Evolutionary conservation across 257 asterid species (phyloP), one percentile per base, ranked within the genome.

Genomic region (Voacanga thouarsii): DNA sequence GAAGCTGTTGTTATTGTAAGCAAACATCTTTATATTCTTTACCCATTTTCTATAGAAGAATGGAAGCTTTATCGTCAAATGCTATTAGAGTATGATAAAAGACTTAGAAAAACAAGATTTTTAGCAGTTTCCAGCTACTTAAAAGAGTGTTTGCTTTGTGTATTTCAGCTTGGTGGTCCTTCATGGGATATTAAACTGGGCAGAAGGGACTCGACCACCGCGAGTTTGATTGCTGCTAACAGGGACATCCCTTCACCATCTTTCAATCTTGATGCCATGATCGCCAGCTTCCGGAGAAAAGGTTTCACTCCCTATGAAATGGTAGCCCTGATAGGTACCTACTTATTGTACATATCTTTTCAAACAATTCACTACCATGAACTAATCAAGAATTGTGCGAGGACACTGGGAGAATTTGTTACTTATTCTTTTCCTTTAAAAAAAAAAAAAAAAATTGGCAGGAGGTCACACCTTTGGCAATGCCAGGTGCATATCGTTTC

Each of bases 321-420:
- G 89, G 94, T 90, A 28, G 94, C 96, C 44, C 94, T 92, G 51
- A 90, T 96, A 5, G 96, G 96, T 89, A 78, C 12, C 24, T 26
- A 55, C 63, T 49, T 33, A 2, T 33, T 33, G 37, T 72, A 43
- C 47, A 33, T 33, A 33, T 33, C 37, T 33, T 33, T 33, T 33
- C 37, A 33, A 33, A 33, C 2, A 33, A 43, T 43, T n/a, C n/a
- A n/a, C n/a, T n/a, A n/a, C n/a, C n/a, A n/a, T n/a, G n/a, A n/a
- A n/a, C n/a, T n/a, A n/a, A n/a, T n/a, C n/a, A n/a, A n/a, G n/a
- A n/a, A 33, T 33, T 33, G 37, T 33, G 2, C 2, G 37, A 33
- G 37, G 37, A 33, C 37, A 33, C 2, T 33, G 37, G 37, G 37
- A 33, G 37, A 33, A 37, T 39, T 41, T 64, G 8, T n/a, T n/a